Percentiles rank a stretch among this genome's conserved stretches.
Evolutionary conservation across 1,284 basidiomycete genomes (phyloP).

Genomic region (Cutaneotrichosporon dermatis): DNA sequence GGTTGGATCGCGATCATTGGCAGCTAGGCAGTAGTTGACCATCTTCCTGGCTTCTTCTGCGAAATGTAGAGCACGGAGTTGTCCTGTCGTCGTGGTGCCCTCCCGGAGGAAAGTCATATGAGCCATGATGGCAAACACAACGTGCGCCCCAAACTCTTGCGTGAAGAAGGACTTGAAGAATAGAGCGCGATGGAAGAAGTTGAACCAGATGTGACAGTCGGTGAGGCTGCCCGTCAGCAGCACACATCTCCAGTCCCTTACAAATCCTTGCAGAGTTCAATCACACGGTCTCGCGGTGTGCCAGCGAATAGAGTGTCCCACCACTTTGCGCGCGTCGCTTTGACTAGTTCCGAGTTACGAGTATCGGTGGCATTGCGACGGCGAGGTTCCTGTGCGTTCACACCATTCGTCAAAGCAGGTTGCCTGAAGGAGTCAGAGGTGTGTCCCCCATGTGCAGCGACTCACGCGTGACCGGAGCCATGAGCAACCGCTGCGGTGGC

Average conservation of each 20-base stretch:
- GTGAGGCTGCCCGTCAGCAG: conserved; percentile 15
- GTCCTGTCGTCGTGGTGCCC: conserved; percentile 15
- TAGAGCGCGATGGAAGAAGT: conserved; percentile 24
- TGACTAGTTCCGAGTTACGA: not conserved
- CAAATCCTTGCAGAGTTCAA: conserved; percentile 1
- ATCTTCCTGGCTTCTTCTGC: conserved; percentile 27
- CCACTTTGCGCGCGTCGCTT: not conserved
- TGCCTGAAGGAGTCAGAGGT: too few species aligned
- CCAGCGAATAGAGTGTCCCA: conserved; percentile 5
- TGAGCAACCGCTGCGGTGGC: too few species aligned
- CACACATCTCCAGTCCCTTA: not conserved
- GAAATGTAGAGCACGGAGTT: conserved; percentile 24
- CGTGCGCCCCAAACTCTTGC: conserved; percentile 15
- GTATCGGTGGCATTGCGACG: too few species aligned
- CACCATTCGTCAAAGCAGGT: too few species aligned
- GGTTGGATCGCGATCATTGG: conserved; percentile 20
- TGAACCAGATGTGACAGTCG: conserved; percentile 23
- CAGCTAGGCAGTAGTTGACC: conserved; percentile 24
- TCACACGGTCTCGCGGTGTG: not conserved
- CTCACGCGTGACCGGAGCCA: too few species aligned
- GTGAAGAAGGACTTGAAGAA: conserved; percentile 21
- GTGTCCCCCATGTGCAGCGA: too few species aligned
- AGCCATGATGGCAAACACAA: conserved; percentile 29
- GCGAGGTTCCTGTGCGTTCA: too few species aligned
- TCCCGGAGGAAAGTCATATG: conserved; percentile 27